Evolutionary conservation across 73 alveolate genomes (phyloP).

Genomic region (Diophrys appendiculata): DNA sequence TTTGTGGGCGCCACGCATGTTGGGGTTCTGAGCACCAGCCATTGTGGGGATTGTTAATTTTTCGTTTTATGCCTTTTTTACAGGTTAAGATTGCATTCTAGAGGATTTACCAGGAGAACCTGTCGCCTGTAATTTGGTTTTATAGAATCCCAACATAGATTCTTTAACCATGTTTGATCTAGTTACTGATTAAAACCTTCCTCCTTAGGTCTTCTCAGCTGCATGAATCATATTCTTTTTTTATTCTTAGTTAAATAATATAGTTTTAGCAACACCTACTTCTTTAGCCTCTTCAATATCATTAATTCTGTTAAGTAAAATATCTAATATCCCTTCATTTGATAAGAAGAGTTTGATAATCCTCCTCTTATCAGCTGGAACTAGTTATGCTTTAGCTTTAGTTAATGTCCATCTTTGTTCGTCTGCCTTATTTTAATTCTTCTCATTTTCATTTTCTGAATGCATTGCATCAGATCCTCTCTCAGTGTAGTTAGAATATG

Average conservation of each 20-base stretch:
- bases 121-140: background rate
- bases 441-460: background rate
- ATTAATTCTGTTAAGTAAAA: background rate
- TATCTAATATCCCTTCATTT: constrained; percentile 14
- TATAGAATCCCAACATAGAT: background rate
- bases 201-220: background rate
- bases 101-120: background rate
- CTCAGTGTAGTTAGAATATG: background rate
- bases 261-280: background rate
- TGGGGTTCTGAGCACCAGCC: too few relatives aligned
- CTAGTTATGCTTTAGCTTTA: background rate
- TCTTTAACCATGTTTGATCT: background rate
- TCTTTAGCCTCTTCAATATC: background rate
- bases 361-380: constrained; percentile 10
- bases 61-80: too few relatives aligned
- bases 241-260: background rate
- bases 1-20: too few relatives aligned
- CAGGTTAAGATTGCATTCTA: too few relatives aligned
- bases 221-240: background rate
- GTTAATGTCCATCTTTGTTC: background rate
- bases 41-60: too few relatives aligned
- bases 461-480: background rate
- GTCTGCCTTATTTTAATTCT: background rate
- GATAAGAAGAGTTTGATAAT: constrained; percentile 17
- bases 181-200: background rate